Conservation (phyloP, 306 rosid species). For the Pterocarpus santalinus region DNA sequence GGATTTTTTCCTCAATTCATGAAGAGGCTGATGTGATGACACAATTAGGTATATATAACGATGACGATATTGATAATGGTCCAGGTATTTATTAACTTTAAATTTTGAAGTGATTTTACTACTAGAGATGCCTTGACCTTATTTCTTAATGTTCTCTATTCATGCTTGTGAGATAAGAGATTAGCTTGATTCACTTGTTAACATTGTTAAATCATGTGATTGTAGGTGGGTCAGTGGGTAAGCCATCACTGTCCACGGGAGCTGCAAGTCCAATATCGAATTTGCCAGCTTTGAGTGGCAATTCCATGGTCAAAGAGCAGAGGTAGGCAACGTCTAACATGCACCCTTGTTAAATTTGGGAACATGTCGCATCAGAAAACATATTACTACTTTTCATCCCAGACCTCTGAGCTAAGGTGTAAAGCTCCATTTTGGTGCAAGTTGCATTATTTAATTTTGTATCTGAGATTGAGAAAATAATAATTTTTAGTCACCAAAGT, state of each 20-base stretch:
- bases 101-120: background rate
- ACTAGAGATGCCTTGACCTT: background rate
- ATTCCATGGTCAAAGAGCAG: background rate
- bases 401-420: background rate
- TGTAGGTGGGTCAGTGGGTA: background rate
- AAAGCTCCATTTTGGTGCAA: too few relatives aligned
- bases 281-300: background rate
- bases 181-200: background rate
- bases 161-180: background rate
- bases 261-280: background rate
- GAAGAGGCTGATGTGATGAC: constrained; percentile 9
- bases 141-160: background rate
- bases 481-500: too few relatives aligned
- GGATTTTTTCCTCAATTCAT: constrained; percentile 13
- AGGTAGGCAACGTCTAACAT: background rate
- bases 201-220: background rate
- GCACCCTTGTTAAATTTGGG: background rate
- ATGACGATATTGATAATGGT: background rate
- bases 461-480: too few relatives aligned
- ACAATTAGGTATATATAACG: background rate
- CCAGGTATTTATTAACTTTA: background rate
- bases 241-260: background rate
- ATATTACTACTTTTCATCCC: background rate
- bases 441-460: too few relatives aligned
- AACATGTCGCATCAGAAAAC: background rate